A percentile compares a stretch with the other conserved stretches of the same genome.
These are phyloP conservation scores for Protea cynaroides DNA, from an alignment of 164 flowering plant species.

Conservation along the genomic window DNA sequence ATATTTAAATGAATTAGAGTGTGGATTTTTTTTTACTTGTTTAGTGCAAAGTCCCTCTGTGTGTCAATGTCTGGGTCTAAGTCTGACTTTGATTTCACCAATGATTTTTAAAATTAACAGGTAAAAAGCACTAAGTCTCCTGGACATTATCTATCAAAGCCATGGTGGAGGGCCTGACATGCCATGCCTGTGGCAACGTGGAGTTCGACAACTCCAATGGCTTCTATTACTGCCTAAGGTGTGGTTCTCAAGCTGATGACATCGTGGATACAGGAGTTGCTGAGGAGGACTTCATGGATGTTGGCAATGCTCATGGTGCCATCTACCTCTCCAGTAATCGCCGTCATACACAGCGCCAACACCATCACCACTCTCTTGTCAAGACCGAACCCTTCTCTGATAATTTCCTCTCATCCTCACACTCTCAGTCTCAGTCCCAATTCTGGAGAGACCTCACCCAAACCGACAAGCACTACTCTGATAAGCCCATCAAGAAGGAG, in stretches of 20 bases:
- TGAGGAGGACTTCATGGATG: constrained; percentile 39
- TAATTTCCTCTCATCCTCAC: constrained; percentile 9
- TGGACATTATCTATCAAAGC: neutral
- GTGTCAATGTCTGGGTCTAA: no score
- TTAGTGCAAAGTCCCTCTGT: no score
- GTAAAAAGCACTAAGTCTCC: no score
- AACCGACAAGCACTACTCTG: neutral
- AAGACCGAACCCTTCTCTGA: constrained; percentile 31
- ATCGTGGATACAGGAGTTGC: constrained; percentile 46
- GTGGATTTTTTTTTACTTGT: no score
- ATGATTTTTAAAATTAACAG: no score
- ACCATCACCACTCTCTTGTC: constrained; percentile 5
- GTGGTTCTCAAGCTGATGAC: constrained; percentile 56
- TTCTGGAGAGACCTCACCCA: constrained; percentile 8
- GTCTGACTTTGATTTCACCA: no score
- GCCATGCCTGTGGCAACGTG: constrained; percentile 39
- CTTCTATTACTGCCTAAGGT: constrained; percentile 47
- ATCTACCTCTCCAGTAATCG: constrained; percentile 25
- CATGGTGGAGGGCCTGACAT: constrained; percentile 12
- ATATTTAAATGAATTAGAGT: no score
- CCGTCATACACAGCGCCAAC: constrained; percentile 10
- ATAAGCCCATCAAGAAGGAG: constrained; percentile 5
- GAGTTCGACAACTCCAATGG: constrained; percentile 43
- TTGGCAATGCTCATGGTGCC: constrained; percentile 17
- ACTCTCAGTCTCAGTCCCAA: constrained; percentile 10